Evolutionary conservation across 2,329 filamentous ascomycete species (phyloP).

Genomic region (Trichoderma cornu-damae): DNA sequence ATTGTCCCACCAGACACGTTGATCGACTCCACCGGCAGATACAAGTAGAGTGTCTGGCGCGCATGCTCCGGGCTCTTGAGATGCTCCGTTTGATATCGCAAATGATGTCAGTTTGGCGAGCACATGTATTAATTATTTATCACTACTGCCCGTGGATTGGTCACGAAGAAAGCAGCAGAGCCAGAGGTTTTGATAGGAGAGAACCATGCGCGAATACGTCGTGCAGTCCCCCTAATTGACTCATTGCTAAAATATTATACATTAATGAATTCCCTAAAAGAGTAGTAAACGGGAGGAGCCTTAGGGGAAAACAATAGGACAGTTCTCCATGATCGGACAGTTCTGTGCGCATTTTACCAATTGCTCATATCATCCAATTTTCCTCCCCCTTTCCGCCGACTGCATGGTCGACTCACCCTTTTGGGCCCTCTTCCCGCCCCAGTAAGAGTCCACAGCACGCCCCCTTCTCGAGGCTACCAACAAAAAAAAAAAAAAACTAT

Average conservation of each 20-base stretch:
- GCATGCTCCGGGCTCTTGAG: not conserved
- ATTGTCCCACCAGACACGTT: slow-evolving; percentile 6
- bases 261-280: not conserved
- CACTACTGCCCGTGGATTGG: not conserved
- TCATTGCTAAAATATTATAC: not conserved
- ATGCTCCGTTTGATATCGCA: not conserved
- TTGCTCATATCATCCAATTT: not conserved
- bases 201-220: not conserved
- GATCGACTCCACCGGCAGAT: not conserved
- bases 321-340: not conserved
- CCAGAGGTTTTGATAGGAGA: not conserved
- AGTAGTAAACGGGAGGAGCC: not conserved
- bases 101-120: not conserved
- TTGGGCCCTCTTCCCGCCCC: not conserved
- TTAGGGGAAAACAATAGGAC: not conserved
- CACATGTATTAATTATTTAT: not conserved
- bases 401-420: not conserved
- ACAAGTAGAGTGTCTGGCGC: not conserved
- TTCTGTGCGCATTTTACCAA: no score
- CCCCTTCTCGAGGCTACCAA: not conserved
- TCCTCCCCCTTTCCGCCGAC: not conserved
- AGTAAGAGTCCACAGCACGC: not conserved
- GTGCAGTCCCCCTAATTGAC: not conserved
- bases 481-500: not conserved
- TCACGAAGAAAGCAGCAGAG: not conserved